Evolutionary conservation across 176 grass and related monocot species (phyloP).

Genomic region (Lolium perenne): DNA sequence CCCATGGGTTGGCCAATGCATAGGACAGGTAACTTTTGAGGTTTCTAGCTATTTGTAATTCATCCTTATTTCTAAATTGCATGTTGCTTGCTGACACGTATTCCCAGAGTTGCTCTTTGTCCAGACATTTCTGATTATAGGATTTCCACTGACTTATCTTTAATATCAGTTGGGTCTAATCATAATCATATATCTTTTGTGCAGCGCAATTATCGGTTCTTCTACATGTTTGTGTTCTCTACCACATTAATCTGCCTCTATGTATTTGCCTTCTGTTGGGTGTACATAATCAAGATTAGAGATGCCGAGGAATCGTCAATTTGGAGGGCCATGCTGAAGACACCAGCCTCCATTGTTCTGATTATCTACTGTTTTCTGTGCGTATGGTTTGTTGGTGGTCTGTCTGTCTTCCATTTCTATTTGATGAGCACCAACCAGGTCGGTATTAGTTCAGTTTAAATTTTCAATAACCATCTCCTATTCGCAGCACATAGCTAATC

Average conservation of each 20-base stretch:
- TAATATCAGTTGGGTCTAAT: slow-evolving; percentile 34
- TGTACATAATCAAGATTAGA: slow-evolving; percentile 89
- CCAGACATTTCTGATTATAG: neutral
- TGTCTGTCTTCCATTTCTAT: slow-evolving; percentile 93
- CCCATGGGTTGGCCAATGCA: slow-evolving; percentile 96
- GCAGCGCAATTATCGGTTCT: slow-evolving; percentile 97
- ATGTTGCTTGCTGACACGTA: neutral
- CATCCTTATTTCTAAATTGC: neutral
- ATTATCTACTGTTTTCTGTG: slow-evolving; percentile 89
- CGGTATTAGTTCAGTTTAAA: neutral
- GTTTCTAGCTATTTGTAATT: slow-evolving; percentile 20
- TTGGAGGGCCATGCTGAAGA: slow-evolving; percentile 76
- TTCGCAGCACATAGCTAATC: slow-evolving; percentile 24
- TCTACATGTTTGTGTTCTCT: slow-evolving; percentile 99
- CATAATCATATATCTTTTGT: slow-evolving; percentile 35
- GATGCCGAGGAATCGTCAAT: slow-evolving; percentile 60
- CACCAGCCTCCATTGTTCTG: slow-evolving; percentile 82
- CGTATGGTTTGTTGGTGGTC: slow-evolving; percentile 94
- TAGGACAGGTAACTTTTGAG: slow-evolving; percentile 69
- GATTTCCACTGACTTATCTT: neutral
- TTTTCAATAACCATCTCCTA: slow-evolving; percentile 21
- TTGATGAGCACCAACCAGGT: slow-evolving; percentile 96
- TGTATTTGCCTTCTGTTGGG: slow-evolving; percentile 91
- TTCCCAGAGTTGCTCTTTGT: slow-evolving; percentile 10
- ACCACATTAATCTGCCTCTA: slow-evolving; percentile 85